Evolutionary conservation across 1,284 basidiomycete species (phyloP).

Genomic region (Boletellus dicymbophilus): DNA sequence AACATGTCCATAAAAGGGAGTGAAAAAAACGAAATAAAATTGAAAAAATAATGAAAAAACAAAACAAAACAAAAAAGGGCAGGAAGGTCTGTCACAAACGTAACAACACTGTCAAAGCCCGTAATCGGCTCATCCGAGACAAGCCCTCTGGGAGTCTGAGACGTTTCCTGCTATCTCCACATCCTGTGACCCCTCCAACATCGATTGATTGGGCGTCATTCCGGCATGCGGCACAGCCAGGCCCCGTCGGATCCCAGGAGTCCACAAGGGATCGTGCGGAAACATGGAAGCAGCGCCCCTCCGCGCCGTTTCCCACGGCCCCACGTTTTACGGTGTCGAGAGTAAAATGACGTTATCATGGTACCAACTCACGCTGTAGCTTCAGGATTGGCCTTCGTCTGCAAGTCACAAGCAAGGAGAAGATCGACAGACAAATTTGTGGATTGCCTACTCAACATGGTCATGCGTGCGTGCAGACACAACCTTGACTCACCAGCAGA

Average conservation of each 20-base stretch:
- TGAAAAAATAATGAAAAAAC: constrained; percentile 3
- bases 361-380: constrained; percentile 24
- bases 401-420: constrained; percentile 8
- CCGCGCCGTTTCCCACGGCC: constrained; percentile 43
- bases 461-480: constrained; percentile 3
- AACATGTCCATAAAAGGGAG: constrained; percentile 19
- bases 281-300: constrained; percentile 24
- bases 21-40: constrained; percentile 9
- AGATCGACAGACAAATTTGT: constrained; percentile 3
- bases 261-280: not conserved
- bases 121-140: constrained; percentile 31
- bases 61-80: constrained; percentile 5
- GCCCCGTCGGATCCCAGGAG: not conserved
- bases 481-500: constrained; percentile 19
- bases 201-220: constrained; percentile 15
- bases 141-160: constrained; percentile 14
- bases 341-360: constrained; percentile 27
- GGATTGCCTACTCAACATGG: constrained; percentile 9
- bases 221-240: constrained; percentile 22
- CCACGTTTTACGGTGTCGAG: constrained; percentile 61
- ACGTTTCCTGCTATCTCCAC: constrained; percentile 21
- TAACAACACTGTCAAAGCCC: constrained; percentile 7
- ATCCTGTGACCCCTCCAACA: constrained; percentile 10
- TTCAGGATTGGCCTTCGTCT: constrained; percentile 7
- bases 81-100: constrained; percentile 11